phyloP scores from a whole-genome alignment of 257 asterid species.

The Agastache rugosa region DNA sequence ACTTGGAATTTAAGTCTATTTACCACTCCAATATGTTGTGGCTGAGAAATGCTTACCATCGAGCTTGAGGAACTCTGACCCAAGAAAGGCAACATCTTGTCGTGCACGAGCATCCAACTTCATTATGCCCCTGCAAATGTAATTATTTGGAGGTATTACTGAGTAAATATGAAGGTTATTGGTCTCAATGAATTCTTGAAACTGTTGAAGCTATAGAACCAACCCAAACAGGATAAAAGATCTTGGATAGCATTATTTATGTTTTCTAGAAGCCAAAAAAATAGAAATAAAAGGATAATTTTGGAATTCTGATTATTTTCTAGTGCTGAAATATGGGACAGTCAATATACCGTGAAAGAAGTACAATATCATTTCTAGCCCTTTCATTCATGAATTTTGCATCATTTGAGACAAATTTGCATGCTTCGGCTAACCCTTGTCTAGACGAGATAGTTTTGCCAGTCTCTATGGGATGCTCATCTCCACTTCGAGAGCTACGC shows the following conservation, averaged over 20 bases:
- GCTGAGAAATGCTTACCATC: conserved; percentile 68
- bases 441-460: conserved; percentile 50
- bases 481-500: conserved; percentile 54
- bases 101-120: conserved; percentile 93
- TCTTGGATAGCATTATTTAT: conserved; percentile 1
- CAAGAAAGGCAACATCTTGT: conserved; percentile 88
- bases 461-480: conserved; percentile 52
- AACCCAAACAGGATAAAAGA: conserved; percentile 7
- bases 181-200: conserved; percentile 7
- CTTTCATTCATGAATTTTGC: conserved; percentile 88
- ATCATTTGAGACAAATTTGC: conserved; percentile 79
- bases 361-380: conserved; percentile 80
- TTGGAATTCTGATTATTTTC: conserved; percentile 15
- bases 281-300: not conserved
- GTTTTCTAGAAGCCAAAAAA: not conserved
- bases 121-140: conserved; percentile 63
- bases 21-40: conserved; percentile 15
- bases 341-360: conserved; percentile 74
- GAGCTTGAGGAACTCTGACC: conserved; percentile 89
- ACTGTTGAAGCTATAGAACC: conserved; percentile 5
- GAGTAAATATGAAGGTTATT: conserved; percentile 10
- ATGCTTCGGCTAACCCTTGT: conserved; percentile 88
- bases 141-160: conserved; percentile 30
- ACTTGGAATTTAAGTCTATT: conserved; percentile 2
- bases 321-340: conserved; percentile 25